Evolutionary conservation across 176 grass and related monocot genomes (phyloP).

Genomic region (Aechmea fasciata): DNA sequence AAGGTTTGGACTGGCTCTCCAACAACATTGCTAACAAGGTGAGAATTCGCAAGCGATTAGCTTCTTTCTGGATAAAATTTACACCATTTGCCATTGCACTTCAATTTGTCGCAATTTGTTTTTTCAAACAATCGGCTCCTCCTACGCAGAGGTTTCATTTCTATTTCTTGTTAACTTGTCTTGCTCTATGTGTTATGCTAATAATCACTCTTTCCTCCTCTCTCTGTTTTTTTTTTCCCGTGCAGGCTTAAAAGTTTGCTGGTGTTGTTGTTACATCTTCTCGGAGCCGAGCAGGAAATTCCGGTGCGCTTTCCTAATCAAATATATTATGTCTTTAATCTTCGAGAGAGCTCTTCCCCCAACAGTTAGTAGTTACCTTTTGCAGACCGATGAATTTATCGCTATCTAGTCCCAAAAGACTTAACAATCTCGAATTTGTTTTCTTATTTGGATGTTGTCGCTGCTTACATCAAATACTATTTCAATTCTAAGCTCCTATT

Average conservation of each 20-base stretch:
- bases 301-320: background rate
- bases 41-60: background rate
- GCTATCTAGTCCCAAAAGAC: background rate
- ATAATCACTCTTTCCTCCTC: background rate
- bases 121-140: too few species aligned
- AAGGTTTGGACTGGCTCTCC: slow-evolving; percentile 5
- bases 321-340: background rate
- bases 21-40: slow-evolving; percentile 15
- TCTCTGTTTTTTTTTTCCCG: background rate
- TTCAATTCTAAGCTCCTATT: background rate
- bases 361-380: background rate
- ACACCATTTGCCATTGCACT: too few species aligned
- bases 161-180: background rate
- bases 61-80: too few species aligned
- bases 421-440: background rate
- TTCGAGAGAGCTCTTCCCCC: background rate
- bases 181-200: background rate
- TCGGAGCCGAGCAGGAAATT: background rate
- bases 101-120: too few species aligned
- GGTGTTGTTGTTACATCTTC: background rate
- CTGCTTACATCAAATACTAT: background rate
- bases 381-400: background rate
- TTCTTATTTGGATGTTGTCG: background rate
- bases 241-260: background rate
- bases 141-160: background rate